Conservation (phyloP, 1,284 basidiomycete species). For the Kalmanozyma brasiliensis region DNA sequence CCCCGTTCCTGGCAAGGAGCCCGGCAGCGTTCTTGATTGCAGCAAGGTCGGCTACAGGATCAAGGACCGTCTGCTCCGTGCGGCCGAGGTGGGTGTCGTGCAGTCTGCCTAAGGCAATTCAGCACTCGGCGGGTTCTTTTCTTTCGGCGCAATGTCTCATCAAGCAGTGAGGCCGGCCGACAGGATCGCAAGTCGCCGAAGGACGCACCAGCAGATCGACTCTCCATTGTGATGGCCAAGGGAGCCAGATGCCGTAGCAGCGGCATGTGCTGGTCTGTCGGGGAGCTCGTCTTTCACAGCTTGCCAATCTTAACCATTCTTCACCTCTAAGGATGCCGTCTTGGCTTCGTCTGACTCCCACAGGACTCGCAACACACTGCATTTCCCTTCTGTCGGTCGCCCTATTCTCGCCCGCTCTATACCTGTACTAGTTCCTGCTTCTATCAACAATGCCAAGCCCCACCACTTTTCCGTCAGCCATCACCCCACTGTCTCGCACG, state of each 20-base stretch:
- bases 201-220: too few relatives aligned
- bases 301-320: too few relatives aligned
- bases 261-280: too few relatives aligned
- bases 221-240: too few relatives aligned
- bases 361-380: neutral
- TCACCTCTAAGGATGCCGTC: neutral
- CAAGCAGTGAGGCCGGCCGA: too few relatives aligned
- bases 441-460: conserved; percentile 11
- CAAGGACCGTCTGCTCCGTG: conserved; percentile 78
- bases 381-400: neutral
- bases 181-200: too few relatives aligned
- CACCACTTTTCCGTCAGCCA: conserved; percentile 22
- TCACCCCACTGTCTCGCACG: too few relatives aligned
- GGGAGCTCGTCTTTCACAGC: too few relatives aligned
- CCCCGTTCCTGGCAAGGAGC: conserved; percentile 84
- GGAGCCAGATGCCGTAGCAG: too few relatives aligned
- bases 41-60: conserved; percentile 81
- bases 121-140: too few relatives aligned
- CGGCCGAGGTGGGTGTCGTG: conserved; percentile 96
- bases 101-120: conserved; percentile 54
- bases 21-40: conserved; percentile 89
- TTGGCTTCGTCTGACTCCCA: neutral
- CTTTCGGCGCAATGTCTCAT: too few relatives aligned
- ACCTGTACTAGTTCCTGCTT: conserved; percentile 36
- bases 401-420: conserved; percentile 15